These are phyloP conservation scores for Phalaenopsis aphrodite DNA, from an alignment of 106 monocot species.

Conservation along the genomic window DNA sequence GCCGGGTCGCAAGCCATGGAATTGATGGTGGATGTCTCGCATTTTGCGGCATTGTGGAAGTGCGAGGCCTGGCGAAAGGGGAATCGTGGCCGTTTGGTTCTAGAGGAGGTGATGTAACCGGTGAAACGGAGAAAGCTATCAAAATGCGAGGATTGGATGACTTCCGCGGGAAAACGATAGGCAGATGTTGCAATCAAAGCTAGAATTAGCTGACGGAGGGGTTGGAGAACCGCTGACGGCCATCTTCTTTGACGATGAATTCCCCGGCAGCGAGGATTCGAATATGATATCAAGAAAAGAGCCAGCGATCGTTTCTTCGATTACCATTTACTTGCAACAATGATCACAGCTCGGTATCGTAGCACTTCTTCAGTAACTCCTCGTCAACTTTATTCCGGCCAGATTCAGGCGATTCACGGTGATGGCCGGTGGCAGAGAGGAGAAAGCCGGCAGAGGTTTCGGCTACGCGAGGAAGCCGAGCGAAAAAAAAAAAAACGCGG, in stretches of 20 bases:
- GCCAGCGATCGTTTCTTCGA: background rate
- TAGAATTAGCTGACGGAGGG: background rate
- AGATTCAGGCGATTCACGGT: too few relatives aligned
- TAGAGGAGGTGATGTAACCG: constrained; percentile 13
- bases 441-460: background rate
- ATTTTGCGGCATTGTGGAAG: constrained; percentile 76
- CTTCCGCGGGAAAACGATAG: constrained; percentile 86
- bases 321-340: constrained; percentile 2
- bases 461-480: constrained; percentile 47
- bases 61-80: constrained; percentile 38
- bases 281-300: background rate
- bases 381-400: too few relatives aligned
- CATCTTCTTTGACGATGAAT: background rate
- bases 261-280: background rate
- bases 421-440: too few relatives aligned
- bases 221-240: background rate
- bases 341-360: background rate
- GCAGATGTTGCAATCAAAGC: constrained; percentile 59
- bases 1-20: constrained; percentile 52
- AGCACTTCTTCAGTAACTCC: too few relatives aligned
- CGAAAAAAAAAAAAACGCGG: constrained; percentile 15
- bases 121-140: constrained; percentile 39
- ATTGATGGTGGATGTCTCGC: constrained; percentile 15
- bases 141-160: constrained; percentile 72
- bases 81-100: constrained; percentile 9